A percentile compares a stretch with the other conserved stretches of the same genome.
Evolutionary conservation across 164 flowering plant species (phyloP).

Genomic region (Vitis rupestris): DNA sequence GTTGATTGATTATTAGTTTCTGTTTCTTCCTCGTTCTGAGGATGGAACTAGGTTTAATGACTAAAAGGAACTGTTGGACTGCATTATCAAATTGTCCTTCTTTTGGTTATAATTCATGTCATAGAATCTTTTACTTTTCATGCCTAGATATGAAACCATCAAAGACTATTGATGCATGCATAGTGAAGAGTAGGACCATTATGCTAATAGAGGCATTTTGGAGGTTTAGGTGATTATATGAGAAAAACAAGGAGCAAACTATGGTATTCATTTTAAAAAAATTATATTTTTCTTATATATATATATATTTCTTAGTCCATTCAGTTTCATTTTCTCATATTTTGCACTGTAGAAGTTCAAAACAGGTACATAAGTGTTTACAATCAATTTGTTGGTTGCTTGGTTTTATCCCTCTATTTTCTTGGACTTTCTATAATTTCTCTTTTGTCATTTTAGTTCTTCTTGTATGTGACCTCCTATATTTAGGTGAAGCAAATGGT

Average conservation of each 20-base stretch:
- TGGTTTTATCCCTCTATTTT: neutral
- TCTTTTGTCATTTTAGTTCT: neutral
- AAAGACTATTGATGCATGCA: neutral
- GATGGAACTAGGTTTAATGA: neutral
- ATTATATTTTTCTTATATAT: too few species aligned
- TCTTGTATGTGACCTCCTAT: neutral
- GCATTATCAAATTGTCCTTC: neutral
- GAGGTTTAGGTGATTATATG: neutral
- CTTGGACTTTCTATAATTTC: neutral
- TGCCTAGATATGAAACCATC: neutral
- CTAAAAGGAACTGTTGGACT: neutral
- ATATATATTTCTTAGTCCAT: too few species aligned
- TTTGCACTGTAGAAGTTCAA: too few species aligned
- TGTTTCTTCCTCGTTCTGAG: too few species aligned
- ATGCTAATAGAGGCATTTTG: neutral
- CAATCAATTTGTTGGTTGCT: neutral
- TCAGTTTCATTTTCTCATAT: too few species aligned
- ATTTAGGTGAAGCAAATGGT: conserved; percentile 97
- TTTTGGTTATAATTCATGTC: neutral
- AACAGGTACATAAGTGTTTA: too few species aligned
- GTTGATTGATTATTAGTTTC: too few species aligned
- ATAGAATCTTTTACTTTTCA: neutral
- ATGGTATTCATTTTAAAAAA: too few species aligned
- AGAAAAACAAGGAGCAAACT: neutral
- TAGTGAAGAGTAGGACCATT: neutral